These are phyloP conservation scores for Pontederia crassipes DNA, from an alignment of 176 grass and related monocot genomes.

Conservation along the genomic window DNA sequence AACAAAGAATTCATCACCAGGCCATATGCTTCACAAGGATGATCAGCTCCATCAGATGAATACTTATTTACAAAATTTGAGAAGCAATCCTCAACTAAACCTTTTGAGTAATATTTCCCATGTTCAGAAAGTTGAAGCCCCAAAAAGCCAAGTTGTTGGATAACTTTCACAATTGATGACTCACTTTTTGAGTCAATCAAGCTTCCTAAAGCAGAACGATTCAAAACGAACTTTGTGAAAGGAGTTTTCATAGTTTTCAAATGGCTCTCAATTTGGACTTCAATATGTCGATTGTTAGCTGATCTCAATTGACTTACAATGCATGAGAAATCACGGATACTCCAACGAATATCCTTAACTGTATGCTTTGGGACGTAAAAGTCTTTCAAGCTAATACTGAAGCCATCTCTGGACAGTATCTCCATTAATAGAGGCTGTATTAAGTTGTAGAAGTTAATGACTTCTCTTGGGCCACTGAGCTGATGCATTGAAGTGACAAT, in stretches of 20 bases:
- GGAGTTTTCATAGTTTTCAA: conserved; percentile 47
- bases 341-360: conserved; percentile 37
- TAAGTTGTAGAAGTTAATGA: conserved; percentile 57
- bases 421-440: conserved; percentile 89
- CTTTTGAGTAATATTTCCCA: conserved; percentile 66
- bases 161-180: conserved; percentile 49
- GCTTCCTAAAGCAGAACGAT: conserved; percentile 38
- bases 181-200: conserved; percentile 68
- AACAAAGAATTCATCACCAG: conserved; percentile 67
- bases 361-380: conserved; percentile 51
- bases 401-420: conserved; percentile 55
- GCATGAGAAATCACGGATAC: conserved; percentile 41
- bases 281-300: conserved; percentile 37
- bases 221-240: conserved; percentile 47
- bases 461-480: conserved; percentile 51
- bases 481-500: conserved; percentile 47
- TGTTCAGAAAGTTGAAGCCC: conserved; percentile 68
- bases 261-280: conserved; percentile 58
- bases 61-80: conserved; percentile 54
- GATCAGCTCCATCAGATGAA: conserved; percentile 27
- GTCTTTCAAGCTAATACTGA: conserved; percentile 75
- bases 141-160: conserved; percentile 84
- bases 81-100: conserved; percentile 78
- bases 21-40: conserved; percentile 68
- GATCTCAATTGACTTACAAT: conserved; percentile 45